Percentiles rank a stretch among this genome's conserved stretches.
These are phyloP conservation scores for Microcyclospora tardicrescens DNA, from an alignment of 2,329 filamentous ascomycete species.

Conservation along the genomic window DNA sequence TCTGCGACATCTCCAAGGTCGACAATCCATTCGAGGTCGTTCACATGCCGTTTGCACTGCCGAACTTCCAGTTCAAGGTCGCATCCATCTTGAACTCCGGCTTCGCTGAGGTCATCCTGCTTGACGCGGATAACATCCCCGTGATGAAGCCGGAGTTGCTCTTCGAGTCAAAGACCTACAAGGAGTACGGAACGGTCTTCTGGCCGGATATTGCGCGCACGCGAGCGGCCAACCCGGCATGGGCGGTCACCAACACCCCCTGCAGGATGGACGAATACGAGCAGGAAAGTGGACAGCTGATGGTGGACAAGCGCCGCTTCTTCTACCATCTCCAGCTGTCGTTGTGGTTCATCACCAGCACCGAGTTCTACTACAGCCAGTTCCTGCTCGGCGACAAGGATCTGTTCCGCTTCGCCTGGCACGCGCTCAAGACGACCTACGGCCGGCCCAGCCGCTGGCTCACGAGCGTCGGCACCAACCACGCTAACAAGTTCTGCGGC, in stretches of 20 bases:
- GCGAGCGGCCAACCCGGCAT: conserved; percentile 18
- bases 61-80: conserved; percentile 24
- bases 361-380: conserved; percentile 17
- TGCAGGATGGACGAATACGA: conserved; percentile 26
- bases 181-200: conserved; percentile 23
- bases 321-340: conserved; percentile 28
- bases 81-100: conserved; percentile 25
- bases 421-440: conserved; percentile 23
- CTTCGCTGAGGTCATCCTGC: conserved; percentile 23
- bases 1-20: conserved; percentile 18
- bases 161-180: conserved; percentile 16
- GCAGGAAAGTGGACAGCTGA: conserved; percentile 23
- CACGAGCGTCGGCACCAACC: conserved; percentile 19
- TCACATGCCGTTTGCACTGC: conserved; percentile 6
- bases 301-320: conserved; percentile 25
- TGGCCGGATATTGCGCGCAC: conserved; percentile 28
- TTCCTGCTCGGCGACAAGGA: conserved; percentile 27
- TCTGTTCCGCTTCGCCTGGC: conserved; percentile 24
- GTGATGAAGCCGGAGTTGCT: conserved; percentile 19
- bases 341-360: conserved; percentile 14
- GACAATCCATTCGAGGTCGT: conserved; percentile 12
- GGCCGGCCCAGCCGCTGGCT: conserved; percentile 21
- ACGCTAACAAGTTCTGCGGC: conserved; percentile 17
- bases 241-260: conserved; percentile 25
- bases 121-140: conserved; percentile 28